Base-by-base conservation (phyloP, 2,329 filamentous ascomycete genomes). In the Parasarocladium wereldwijsianum region DNA sequence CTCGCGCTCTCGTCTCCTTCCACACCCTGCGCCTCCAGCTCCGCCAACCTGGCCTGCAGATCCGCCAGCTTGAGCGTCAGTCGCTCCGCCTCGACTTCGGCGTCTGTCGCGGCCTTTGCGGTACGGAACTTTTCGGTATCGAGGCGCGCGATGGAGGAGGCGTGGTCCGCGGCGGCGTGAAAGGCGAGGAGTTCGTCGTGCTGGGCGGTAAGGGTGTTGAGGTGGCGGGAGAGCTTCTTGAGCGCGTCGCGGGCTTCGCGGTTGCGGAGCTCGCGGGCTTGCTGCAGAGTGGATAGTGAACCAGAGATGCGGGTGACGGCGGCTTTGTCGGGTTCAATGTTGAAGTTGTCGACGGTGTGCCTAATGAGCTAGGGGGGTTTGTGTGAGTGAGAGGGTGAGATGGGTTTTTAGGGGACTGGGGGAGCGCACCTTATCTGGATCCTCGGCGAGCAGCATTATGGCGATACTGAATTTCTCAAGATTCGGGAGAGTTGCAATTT, bases 51-150 rank as follows among this genome's bases (percentile, higher is more conserved):
- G 24, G 75, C 75, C 36, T 74, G 72, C 34, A 94, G 58, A 44
- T 86, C 72, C 10, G 76, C 79, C 5, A 84, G 58, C 52, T 92
- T 82, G 5, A 73, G 70, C 33, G 81, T 75, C 26, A 96, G 60
- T n/a, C 87, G 68, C 61, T 96, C 87, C n/a, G 81, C 80, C 57
- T 98, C 90, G 47, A 87, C 85, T 59, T 94, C 86, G 6, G 90
- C 63, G 50, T 96, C 87, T 2, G 72, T 78, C 0, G 82, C 84
- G 11, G 81, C 74, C 55, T 96, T 96, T n/a, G 87, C 87, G 34
- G 84, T 77, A 42, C 85, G 77, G 57, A 96, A 96, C 49, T 94
- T 94, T 42, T 86, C 76, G 2, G 84, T 93, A 55, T 96, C 87
- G 36, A 94, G 75, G 23, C 78, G 70, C 13, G 90, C 67, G 38